Percentiles rank a stretch among this genome's conserved stretches.
These are phyloP conservation scores for Hibiscus trionum DNA, from an alignment of 345 rosid genomes.

Conservation along the genomic window DNA sequence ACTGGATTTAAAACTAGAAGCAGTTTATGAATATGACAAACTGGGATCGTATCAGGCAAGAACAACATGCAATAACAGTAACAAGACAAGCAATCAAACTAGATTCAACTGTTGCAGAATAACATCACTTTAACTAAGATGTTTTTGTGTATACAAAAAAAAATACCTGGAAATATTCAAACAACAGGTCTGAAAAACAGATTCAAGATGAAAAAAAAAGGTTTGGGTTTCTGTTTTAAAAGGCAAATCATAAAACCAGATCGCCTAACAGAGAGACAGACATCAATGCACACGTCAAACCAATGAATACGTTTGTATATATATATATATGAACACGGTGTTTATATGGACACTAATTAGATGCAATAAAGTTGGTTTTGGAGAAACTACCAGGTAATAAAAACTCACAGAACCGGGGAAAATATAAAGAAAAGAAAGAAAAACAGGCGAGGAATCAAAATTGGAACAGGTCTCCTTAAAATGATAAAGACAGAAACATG, in stretches of 20 bases:
- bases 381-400: not conserved
- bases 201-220: not conserved
- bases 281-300: conserved; percentile 8
- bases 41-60: not conserved
- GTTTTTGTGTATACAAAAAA: not conserved
- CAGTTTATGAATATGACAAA: not conserved
- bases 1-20: not conserved
- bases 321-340: not conserved
- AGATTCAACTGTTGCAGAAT: not conserved
- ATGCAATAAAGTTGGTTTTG: not conserved
- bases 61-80: not conserved
- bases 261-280: not conserved
- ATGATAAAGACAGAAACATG: not conserved
- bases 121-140: not conserved
- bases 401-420: not conserved
- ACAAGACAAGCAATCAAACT: not conserved
- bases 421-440: no score
- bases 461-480: not conserved
- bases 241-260: not conserved
- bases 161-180: not conserved
- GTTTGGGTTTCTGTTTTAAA: not conserved
- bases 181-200: not conserved
- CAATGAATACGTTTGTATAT: not conserved
- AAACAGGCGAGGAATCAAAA: not conserved
- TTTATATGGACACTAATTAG: not conserved